Conservation (phyloP, 139 green algal species). For the Chlamydomonas sp. region DNA sequence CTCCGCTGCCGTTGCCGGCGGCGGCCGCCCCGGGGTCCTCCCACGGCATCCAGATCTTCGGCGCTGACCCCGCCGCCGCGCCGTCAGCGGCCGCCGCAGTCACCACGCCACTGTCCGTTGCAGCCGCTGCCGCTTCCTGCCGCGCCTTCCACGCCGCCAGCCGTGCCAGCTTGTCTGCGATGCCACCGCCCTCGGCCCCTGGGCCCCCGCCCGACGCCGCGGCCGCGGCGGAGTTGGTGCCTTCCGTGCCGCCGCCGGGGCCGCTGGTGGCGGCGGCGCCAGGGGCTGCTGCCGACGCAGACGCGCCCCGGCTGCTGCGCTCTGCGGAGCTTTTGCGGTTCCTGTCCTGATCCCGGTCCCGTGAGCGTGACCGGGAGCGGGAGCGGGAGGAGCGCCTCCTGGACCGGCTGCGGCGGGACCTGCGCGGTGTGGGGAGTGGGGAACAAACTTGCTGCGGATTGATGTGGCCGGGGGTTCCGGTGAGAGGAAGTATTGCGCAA, state of each 20-base stretch:
- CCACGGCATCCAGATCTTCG: no score
- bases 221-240: background rate
- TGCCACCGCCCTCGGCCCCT: background rate
- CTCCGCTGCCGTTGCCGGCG: no score
- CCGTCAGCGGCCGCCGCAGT: background rate
- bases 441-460: no score
- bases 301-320: background rate
- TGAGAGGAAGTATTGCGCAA: no score
- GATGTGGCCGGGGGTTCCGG: no score
- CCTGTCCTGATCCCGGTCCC: constrained; percentile 31
- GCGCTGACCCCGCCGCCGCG: background rate
- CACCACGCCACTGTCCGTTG: background rate
- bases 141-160: constrained; percentile 55
- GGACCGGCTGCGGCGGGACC: no score
- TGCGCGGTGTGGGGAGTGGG: no score
- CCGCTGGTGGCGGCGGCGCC: background rate
- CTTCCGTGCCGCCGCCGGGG: background rate
- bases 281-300: background rate
- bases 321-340: constrained; percentile 19
- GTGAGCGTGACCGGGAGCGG: constrained; percentile 23
- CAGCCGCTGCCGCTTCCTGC: background rate
- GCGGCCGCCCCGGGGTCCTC: no score
- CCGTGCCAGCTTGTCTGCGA: constrained; percentile 37
- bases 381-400: background rate
- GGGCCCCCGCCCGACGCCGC: background rate